Percentiles rank a stretch among this genome's conserved stretches.
Evolutionary conservation across 1,284 basidiomycete species (phyloP).

Genomic region (Pholiota adiposa): DNA sequence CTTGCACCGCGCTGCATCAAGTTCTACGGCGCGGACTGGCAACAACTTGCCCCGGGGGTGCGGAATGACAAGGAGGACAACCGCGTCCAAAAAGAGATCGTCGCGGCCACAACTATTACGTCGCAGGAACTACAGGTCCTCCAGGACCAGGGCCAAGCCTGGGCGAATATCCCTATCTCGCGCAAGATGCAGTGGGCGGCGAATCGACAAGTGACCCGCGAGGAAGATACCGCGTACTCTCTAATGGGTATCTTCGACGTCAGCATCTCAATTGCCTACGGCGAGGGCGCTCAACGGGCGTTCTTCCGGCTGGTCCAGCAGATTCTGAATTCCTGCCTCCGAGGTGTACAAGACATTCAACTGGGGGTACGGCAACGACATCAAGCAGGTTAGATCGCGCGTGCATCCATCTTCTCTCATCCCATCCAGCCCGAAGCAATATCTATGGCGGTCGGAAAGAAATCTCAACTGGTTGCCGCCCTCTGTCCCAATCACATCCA

Average conservation of each 20-base stretch:
- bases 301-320: background rate
- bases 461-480: background rate
- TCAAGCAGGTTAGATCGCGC: background rate
- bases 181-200: conserved; percentile 7
- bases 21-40: conserved; percentile 3
- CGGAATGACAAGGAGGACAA: background rate
- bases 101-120: background rate
- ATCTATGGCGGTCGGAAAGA: background rate
- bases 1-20: background rate
- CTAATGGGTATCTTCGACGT: background rate
- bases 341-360: background rate
- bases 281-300: background rate
- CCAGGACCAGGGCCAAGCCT: background rate
- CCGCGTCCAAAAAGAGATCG: background rate
- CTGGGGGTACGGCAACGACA: background rate
- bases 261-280: background rate
- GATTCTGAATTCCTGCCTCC: background rate
- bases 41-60: background rate
- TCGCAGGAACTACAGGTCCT: background rate
- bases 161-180: background rate
- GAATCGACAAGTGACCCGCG: background rate
- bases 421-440: background rate
- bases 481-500: background rate
- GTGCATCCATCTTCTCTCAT: background rate
- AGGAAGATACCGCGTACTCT: background rate